phyloP scores from a whole-genome alignment of 1,284 basidiomycete species.

The Apiotrichum mycotoxinovorans region DNA sequence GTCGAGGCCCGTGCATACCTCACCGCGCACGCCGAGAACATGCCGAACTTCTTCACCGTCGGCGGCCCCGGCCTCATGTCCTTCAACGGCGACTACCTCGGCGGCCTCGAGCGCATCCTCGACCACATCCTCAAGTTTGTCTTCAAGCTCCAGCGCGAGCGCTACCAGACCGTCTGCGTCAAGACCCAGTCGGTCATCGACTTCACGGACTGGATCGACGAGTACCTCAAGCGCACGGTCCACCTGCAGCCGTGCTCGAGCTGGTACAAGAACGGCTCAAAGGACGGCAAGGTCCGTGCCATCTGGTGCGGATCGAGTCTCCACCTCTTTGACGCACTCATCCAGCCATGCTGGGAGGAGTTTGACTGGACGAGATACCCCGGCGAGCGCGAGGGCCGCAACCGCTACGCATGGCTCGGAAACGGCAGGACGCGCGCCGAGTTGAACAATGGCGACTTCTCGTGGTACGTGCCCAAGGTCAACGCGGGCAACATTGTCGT shows the following conservation, averaged over 20 bases:
- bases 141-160: constrained; percentile 12
- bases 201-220: constrained; percentile 6
- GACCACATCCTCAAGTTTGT: constrained; percentile 11
- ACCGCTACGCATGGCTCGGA: constrained; percentile 8
- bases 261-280: constrained; percentile 12
- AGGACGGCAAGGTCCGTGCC: constrained; percentile 6
- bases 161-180: constrained; percentile 3
- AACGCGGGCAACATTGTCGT: constrained; percentile 2
- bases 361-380: constrained; percentile 12
- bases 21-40: constrained; percentile 6
- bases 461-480: constrained; percentile 8
- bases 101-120: constrained; percentile 7
- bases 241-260: not conserved
- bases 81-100: constrained; percentile 11
- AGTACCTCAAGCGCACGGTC: constrained; percentile 5
- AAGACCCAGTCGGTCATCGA: constrained; percentile 7
- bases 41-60: constrained; percentile 13
- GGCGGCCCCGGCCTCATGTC: constrained; percentile 1
- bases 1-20: constrained; percentile 11
- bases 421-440: constrained; percentile 9
- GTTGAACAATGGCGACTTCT: constrained; percentile 1
- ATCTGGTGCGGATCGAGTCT: constrained; percentile 6
- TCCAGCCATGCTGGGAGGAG: constrained; percentile 10
- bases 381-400: constrained; percentile 1
- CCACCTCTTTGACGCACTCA: constrained; percentile 10